Base-by-base conservation (phyloP, 2,329 filamentous ascomycete species). In the Tolypocladium sp. region DNA sequence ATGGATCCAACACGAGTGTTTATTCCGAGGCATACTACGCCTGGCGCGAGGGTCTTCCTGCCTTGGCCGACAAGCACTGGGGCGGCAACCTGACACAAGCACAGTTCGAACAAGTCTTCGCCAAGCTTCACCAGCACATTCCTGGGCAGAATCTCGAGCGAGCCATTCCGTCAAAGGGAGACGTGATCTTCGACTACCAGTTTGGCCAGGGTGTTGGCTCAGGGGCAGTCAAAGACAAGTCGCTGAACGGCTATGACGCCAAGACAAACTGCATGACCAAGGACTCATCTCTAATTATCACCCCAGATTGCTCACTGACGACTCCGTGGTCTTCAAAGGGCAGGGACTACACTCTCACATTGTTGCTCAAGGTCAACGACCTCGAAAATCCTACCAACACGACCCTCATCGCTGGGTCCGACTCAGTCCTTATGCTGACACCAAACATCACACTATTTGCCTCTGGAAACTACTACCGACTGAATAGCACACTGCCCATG, bases 311-410 rank as follows among this genome's bases (percentile, higher is more conserved):
- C 65, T 69, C 69, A 3, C 60, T 83, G 2, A 68, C 59, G 1
- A 82, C 80, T 1, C 79, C 79, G 0, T 66, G 82, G 9, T 68
- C 68, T 0, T 79, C 78, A 53, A 85, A 85, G 66, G 82, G 82
- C 3, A 74, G 80, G 59, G 74, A 83, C 64, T 85, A 85, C 67
- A 82, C 78, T 0, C 73, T 85, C 1, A 73, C 76, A 0, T 72
- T 85, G 12, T 27, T 10, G 35, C 57, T 58, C 10, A 55, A 44
- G 17, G 15, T 54, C n/a, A 62, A 68, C 22, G 64, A 70, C 1
- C 69, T 75, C 1, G 64, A 63, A 0, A 67, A 68, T 20, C 57
- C 64, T 1, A 69, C 65, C 2, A 75, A 76, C 42, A 74, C 73
- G 0, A 75, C 71, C 2, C 66, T 79, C 22, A 68, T 80, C 20